A percentile compares a stretch with the other conserved stretches of the same genome.
Evolutionary conservation across 2,329 filamentous ascomycete genomes (phyloP).

Genomic region (Hortaea werneckii): DNA sequence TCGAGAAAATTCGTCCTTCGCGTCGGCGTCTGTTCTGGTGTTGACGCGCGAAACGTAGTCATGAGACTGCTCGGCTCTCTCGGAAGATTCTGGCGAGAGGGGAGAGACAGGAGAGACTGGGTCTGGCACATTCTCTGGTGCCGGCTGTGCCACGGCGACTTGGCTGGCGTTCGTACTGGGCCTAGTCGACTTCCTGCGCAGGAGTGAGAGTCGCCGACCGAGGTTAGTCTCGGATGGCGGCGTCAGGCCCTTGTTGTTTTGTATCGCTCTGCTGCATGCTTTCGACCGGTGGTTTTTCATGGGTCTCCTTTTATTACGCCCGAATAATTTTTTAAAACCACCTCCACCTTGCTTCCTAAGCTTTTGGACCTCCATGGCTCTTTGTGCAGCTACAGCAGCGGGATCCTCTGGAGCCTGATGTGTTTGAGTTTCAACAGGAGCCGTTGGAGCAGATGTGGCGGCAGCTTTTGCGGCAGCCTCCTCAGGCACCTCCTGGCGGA

Average conservation of each 20-base stretch:
- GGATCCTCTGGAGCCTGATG: slow-evolving; percentile 19
- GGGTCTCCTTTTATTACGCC: slow-evolving; percentile 50
- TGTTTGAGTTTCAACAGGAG: too few species aligned
- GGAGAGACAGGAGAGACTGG: slow-evolving; percentile 12
- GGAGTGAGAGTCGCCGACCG: slow-evolving; percentile 31
- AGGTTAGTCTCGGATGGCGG: slow-evolving; percentile 23
- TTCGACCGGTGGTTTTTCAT: slow-evolving; percentile 37
- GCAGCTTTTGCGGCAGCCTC: slow-evolving; percentile 1
- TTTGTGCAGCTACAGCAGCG: slow-evolving; percentile 21
- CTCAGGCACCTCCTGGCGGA: slow-evolving; percentile 22
- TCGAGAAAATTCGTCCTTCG: slow-evolving; percentile 51
- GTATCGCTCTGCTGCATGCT: slow-evolving; percentile 29
- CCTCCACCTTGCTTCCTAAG: slow-evolving; percentile 35
- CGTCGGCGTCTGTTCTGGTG: slow-evolving; percentile 48
- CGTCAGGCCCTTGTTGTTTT: slow-evolving; percentile 13
- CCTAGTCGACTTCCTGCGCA: slow-evolving; percentile 27
- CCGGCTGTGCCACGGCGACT: neutral
- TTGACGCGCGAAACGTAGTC: slow-evolving; percentile 50
- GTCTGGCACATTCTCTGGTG: slow-evolving; percentile 7
- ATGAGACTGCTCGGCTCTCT: slow-evolving; percentile 15
- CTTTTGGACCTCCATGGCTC: slow-evolving; percentile 20
- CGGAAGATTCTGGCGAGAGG: neutral
- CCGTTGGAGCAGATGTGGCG: neutral
- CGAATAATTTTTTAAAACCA: slow-evolving; percentile 54
- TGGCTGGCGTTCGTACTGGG: neutral